Conservation (phyloP, 805 yeast genomes). For the Barnettozyma californica region DNA sequence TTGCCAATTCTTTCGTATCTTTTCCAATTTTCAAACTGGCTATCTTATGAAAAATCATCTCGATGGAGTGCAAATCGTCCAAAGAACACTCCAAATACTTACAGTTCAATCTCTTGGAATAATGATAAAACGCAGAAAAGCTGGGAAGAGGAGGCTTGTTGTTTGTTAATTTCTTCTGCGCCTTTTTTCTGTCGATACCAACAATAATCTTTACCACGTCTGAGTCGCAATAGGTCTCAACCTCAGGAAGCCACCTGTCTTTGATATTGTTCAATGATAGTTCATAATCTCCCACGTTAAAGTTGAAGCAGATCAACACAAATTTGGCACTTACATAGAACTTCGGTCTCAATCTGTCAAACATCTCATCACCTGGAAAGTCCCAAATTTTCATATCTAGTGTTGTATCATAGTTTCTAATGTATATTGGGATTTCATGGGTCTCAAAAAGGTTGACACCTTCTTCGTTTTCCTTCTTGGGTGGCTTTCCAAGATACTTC, state of each 20-base stretch:
- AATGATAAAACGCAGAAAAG: constrained; percentile 24
- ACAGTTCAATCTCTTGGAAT: constrained; percentile 29
- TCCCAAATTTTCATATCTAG: constrained; percentile 36
- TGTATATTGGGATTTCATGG: constrained; percentile 15
- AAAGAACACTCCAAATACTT: constrained; percentile 33
- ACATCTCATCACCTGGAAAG: constrained; percentile 33
- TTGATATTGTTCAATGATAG: constrained; percentile 31
- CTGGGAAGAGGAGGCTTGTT: constrained; percentile 23
- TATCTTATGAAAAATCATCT: constrained; percentile 16
- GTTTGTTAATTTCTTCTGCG: constrained; percentile 18
- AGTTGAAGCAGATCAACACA: constrained; percentile 34
- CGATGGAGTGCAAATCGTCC: constrained; percentile 13
- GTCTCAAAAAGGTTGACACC: constrained; percentile 19
- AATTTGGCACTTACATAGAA: constrained; percentile 36
- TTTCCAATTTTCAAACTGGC: constrained; percentile 10
- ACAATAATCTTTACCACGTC: constrained; percentile 32
- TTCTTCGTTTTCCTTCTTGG: constrained; percentile 10
- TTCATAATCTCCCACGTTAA: constrained; percentile 28
- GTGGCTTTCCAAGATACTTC: constrained; percentile 11
- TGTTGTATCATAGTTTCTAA: constrained; percentile 17
- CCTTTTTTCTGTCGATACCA: constrained; percentile 26
- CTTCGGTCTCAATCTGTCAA: constrained; percentile 39
- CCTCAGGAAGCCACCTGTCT: constrained; percentile 41
- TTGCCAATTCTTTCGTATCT: not conserved
- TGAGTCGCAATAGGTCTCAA: constrained; percentile 32